Conservation (phyloP, 345 rosid genomes). For the Eutrema japonicum region DNA sequence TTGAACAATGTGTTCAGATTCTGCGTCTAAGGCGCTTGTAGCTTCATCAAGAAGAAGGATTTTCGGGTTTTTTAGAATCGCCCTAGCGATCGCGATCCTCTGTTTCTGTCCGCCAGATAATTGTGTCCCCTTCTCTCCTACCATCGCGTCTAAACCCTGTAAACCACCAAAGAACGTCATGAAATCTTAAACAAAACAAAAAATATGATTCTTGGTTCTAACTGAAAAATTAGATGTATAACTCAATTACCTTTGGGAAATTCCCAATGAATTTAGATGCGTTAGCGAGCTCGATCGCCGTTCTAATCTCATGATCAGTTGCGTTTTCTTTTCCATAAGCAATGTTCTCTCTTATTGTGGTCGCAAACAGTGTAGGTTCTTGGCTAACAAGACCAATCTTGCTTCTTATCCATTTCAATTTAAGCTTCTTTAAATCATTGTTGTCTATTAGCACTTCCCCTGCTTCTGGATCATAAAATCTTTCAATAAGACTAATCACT, state of each 20-base stretch:
- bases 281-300: constrained; percentile 27
- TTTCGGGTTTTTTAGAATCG: constrained; percentile 14
- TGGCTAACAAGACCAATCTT: constrained; percentile 49
- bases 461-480: constrained; percentile 53
- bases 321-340: constrained; percentile 30
- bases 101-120: constrained; percentile 51
- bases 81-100: constrained; percentile 23
- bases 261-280: neutral
- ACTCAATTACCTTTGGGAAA: constrained; percentile 16
- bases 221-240: too few species aligned
- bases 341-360: constrained; percentile 51
- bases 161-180: neutral
- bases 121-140: constrained; percentile 61
- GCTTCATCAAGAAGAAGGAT: constrained; percentile 25
- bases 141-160: constrained; percentile 52
- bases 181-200: neutral
- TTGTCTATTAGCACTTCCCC: constrained; percentile 52
- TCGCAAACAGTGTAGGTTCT: constrained; percentile 48
- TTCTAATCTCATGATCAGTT: constrained; percentile 10
- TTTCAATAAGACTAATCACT: constrained; percentile 49
- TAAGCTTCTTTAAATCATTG: constrained; percentile 42
- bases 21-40: constrained; percentile 46
- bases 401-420: constrained; percentile 39
- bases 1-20: constrained; percentile 59
- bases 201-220: too few species aligned